Base-by-base conservation (phyloP, 106 monocot genomes). In the Dendrobium officinale region DNA sequence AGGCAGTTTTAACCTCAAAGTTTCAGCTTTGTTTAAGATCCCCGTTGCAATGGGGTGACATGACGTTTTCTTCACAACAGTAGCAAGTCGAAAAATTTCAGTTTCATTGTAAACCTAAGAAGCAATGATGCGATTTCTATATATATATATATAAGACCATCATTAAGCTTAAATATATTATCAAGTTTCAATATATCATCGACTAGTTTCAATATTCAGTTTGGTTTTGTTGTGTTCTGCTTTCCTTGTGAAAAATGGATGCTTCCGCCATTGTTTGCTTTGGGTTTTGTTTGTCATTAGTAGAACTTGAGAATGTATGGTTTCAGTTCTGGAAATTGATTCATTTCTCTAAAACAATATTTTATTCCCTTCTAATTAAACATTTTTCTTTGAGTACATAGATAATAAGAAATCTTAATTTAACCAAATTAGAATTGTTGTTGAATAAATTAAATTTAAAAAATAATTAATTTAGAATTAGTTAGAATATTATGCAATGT, bases 61-160 rank as follows among this genome's bases (percentile, higher is more conserved):
- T 73, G 95, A 89, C 31, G 91, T 95, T 90, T 90, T 95, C 87
- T 99, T 95, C 80, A 99, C 98, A 54, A 95, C 92, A 85, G 98
- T 95, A 85, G 98, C 95, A 64, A 99, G 82, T 5, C 80, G 87
- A 78, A 99, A 90, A 85, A 95, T 61, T 22, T 61, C 89, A 67
- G 79, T 48, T 81, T 93, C 91, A 44, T 91, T 83, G 84, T 90
- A 88, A 49, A 72, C 47, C 80, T 88, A 86, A 80, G 98, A 99
- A 78, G 89, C 85, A 44, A 93, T 74, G 29, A 29, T 29, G 29
- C 29, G 29, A 29, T 29, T 1, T 29, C 0, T 29, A n/a, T n/a
- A n/a, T n/a, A 29, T 29, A 29, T 29, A 29, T 29, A 29, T 29
- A 29, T 29, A 29, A 29, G 29, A 29, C 29, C 29, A 29, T 29